Evolutionary conservation across 2,329 filamentous ascomycete genomes (phyloP).

Genomic region (Aspergillus transmontanensis): DNA sequence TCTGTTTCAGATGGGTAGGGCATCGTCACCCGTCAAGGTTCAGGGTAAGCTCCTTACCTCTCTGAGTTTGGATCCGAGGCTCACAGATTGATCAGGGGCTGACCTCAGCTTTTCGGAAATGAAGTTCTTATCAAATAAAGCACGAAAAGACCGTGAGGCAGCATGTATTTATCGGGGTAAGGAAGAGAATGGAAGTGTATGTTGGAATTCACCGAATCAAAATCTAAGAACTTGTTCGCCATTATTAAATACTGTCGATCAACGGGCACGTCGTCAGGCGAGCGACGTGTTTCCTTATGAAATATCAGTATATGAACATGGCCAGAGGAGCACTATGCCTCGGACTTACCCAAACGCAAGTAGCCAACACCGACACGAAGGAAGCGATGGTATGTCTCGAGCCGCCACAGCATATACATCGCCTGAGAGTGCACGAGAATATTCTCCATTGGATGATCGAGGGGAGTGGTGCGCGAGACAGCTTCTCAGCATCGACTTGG

Average conservation of each 20-base stretch:
- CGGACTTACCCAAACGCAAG: background rate
- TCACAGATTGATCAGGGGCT: slow-evolving; percentile 11
- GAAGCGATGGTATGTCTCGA: background rate
- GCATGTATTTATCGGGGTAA: too few species aligned
- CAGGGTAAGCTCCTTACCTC: slow-evolving; percentile 9
- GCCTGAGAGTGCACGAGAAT: background rate
- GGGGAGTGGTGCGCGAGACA: slow-evolving; percentile 5
- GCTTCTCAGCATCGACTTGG: slow-evolving; percentile 20
- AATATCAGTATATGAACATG: background rate
- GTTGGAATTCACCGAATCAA: background rate
- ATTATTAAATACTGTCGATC: slow-evolving; percentile 6
- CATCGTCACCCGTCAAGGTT: slow-evolving; percentile 33
- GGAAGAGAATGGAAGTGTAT: background rate
- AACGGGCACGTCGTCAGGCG: too few species aligned
- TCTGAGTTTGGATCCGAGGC: background rate
- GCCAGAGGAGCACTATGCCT: background rate
- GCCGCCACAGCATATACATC: background rate
- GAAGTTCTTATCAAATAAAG: slow-evolving; percentile 20
- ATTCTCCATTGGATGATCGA: background rate
- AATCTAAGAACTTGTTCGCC: slow-evolving; percentile 2
- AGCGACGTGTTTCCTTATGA: background rate
- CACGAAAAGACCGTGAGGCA: background rate
- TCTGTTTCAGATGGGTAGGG: slow-evolving; percentile 40
- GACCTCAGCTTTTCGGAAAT: slow-evolving; percentile 28
- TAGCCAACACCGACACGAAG: background rate